These are phyloP conservation scores for Coffea eugenioides DNA, from an alignment of 257 asterid genomes.

Conservation along the genomic window DNA sequence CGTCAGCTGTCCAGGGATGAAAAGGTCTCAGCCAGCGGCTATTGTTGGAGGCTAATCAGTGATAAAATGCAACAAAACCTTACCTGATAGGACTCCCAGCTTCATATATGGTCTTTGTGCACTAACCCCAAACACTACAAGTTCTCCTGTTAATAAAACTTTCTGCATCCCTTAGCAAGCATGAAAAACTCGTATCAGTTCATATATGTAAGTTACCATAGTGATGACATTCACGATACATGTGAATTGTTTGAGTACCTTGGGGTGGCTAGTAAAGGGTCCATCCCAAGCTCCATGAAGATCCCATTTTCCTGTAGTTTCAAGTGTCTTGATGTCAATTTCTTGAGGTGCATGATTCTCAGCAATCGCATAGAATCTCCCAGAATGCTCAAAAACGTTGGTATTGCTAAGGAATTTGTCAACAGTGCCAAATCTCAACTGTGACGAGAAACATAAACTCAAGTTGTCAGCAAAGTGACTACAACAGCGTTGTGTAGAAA, in stretches of 20 bases:
- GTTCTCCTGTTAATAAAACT: constrained; percentile 59
- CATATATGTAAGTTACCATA: background rate
- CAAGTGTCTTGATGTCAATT: constrained; percentile 42
- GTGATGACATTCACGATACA: background rate
- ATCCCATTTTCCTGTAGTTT: constrained; percentile 53
- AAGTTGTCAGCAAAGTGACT: background rate
- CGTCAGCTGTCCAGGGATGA: constrained; percentile 36
- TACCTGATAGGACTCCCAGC: constrained; percentile 69
- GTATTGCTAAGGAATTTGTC: constrained; percentile 61
- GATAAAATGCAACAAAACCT: too few species aligned
- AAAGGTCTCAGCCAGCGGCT: too few species aligned
- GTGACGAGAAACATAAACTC: background rate
- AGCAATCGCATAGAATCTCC: constrained; percentile 51
- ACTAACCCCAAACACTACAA: constrained; percentile 55
- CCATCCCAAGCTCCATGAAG: constrained; percentile 52
- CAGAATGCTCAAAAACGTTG: constrained; percentile 57
- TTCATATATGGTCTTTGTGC: constrained; percentile 53
- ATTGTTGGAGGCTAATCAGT: background rate
- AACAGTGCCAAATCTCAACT: constrained; percentile 60
- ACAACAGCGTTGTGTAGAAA: too few species aligned
- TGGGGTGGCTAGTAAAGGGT: constrained; percentile 75
- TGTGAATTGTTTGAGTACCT: constrained; percentile 30
- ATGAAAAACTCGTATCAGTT: background rate
- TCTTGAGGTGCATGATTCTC: constrained; percentile 71
- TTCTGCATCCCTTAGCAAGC: constrained; percentile 32